Evolutionary conservation across 768 basidiomycete species (phyloP).

Genomic region (Holtermannia corniformis): DNA sequence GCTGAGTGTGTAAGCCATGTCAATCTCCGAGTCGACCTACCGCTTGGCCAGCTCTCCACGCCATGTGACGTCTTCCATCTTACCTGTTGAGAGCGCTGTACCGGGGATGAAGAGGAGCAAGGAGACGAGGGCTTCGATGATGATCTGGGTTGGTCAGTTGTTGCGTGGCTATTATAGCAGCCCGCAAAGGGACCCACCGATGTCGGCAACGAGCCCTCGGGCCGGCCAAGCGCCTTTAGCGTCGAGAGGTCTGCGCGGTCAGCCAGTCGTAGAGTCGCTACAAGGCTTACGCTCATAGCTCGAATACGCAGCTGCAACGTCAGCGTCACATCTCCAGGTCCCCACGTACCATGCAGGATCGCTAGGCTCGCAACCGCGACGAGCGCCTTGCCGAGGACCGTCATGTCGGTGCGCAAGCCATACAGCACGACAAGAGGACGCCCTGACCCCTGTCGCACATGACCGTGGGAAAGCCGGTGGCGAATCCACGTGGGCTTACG

Average conservation of each 20-base stretch:
- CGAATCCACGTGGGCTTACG: too few relatives aligned
- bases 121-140: conserved; percentile 29
- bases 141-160: conserved; percentile 19
- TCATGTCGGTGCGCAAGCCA: background rate
- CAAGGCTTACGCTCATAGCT: conserved; percentile 36
- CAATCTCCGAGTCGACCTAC: conserved; percentile 12
- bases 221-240: conserved; percentile 31
- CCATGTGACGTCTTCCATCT: conserved; percentile 36
- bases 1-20: conserved; percentile 1
- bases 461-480: too few relatives aligned
- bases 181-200: conserved; percentile 21
- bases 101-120: conserved; percentile 34
- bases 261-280: background rate
- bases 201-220: conserved; percentile 16
- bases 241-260: conserved; percentile 31
- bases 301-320: conserved; percentile 35
- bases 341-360: conserved; percentile 23
- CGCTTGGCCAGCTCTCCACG: conserved; percentile 34
- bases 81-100: conserved; percentile 19
- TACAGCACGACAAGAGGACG: too few relatives aligned
- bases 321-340: background rate
- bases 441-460: too few relatives aligned
- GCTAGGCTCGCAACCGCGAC: conserved; percentile 19
- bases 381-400: conserved; percentile 12
- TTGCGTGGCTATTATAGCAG: background rate